Evolutionary conservation across 345 rosid genomes (phyloP).

Genomic region (Abelmoschus esculentus): DNA sequence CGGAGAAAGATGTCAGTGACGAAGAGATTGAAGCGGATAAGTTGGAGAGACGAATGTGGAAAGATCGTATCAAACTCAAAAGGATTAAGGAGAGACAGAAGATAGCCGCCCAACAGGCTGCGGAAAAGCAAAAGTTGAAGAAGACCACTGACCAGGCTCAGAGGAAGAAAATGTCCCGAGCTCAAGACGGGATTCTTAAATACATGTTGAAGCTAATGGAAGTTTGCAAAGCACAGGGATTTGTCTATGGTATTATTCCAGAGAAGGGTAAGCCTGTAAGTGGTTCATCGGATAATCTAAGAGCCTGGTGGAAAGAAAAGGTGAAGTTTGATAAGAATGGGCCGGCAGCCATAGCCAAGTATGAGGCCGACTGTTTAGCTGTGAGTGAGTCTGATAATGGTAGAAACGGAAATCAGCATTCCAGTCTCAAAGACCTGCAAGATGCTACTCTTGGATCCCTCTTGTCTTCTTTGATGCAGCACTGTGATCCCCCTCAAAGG

Average conservation of each 20-base stretch:
- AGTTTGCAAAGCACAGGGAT: conserved; percentile 93
- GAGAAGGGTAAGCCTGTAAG: conserved; percentile 96
- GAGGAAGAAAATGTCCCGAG: conserved; percentile 99
- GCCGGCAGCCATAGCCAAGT: conserved; percentile 82
- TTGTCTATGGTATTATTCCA: conserved; percentile 93
- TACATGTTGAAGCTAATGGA: conserved; percentile 99
- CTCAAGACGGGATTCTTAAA: conserved; percentile 97
- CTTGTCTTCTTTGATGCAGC: conserved; percentile 88
- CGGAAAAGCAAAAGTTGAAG: conserved; percentile 64
- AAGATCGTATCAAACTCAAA: conserved; percentile 74
- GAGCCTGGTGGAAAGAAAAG: conserved; percentile 99
- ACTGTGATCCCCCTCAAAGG: conserved; percentile 96
- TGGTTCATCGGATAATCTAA: conserved; percentile 84
- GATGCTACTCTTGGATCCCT: conserved; percentile 95
- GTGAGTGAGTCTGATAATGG: conserved; percentile 46
- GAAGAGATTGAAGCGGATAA: conserved; percentile 92
- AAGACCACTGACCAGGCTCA: conserved; percentile 82
- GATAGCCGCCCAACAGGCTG: conserved; percentile 58
- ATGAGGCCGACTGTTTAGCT: conserved; percentile 73
- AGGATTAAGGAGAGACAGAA: conserved; percentile 80
- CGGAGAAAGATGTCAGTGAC: conserved; percentile 90
- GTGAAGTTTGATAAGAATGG: conserved; percentile 97
- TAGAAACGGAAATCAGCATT: conserved; percentile 48
- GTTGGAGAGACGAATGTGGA: conserved; percentile 94
- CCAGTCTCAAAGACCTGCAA: conserved; percentile 77